phyloP scores from a whole-genome alignment of 768 basidiomycete genomes.

The Phlegmacium glaucopus region DNA sequence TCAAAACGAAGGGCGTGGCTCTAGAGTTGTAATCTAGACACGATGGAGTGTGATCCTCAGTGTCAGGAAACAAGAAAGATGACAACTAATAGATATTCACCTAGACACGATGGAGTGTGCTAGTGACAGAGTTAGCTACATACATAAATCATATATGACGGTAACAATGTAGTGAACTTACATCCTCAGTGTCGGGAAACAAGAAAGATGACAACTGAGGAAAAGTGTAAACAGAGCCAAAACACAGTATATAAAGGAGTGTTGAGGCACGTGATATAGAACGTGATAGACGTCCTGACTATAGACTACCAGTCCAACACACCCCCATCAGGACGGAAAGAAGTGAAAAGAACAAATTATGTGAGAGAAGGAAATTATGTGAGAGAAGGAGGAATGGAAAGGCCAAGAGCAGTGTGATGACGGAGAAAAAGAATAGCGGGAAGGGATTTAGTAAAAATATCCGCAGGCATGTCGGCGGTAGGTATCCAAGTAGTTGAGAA shows the following conservation, averaged over 20 bases:
- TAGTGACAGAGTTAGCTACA: neutral
- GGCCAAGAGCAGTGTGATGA: neutral
- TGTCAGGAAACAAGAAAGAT: too few species aligned
- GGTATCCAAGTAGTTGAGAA: slow-evolving; percentile 20
- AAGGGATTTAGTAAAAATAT: slow-evolving; percentile 37
- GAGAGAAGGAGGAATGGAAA: neutral
- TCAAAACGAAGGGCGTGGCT: too few species aligned
- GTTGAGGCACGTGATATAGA: too few species aligned
- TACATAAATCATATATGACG: neutral
- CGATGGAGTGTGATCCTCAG: too few species aligned
- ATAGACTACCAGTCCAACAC: slow-evolving; percentile 3
- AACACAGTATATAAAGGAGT: too few species aligned
- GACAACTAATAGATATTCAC: too few species aligned
- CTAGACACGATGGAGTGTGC: neutral
- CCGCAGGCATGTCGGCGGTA: slow-evolving; percentile 31
- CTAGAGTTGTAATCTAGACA: too few species aligned
- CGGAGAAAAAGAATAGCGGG: neutral
- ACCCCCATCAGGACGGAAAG: slow-evolving; percentile 5
- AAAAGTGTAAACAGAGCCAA: too few species aligned
- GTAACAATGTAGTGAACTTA: too few species aligned
- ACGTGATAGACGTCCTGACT: too few species aligned
- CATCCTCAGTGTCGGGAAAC: neutral
- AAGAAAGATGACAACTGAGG: neutral
- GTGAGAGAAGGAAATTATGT: too few species aligned
- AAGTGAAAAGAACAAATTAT: neutral